phyloP scores from a whole-genome alignment of 306 rosid species.

The Cucumis cinereus region DNA sequence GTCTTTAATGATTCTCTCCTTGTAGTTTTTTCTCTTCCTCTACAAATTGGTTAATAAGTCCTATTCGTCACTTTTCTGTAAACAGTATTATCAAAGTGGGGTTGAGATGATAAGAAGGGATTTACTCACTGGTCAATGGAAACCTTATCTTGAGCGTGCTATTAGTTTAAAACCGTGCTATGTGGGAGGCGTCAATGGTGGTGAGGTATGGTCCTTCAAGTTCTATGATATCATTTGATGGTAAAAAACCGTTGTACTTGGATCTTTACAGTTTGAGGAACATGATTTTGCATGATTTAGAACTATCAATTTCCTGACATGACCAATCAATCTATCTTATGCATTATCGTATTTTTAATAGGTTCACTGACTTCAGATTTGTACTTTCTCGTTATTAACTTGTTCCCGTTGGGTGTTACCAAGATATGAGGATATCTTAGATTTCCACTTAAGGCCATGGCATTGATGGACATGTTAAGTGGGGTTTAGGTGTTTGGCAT shows the following conservation, averaged over 20 bases:
- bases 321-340: neutral
- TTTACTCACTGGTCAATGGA: slow-evolving; percentile 96
- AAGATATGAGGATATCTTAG: neutral
- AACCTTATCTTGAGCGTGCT: slow-evolving; percentile 94
- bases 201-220: slow-evolving; percentile 47
- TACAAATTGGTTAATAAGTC: slow-evolving; percentile 5
- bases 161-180: slow-evolving; percentile 90
- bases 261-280: neutral
- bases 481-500: neutral
- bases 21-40: slow-evolving; percentile 1
- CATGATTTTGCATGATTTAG: neutral
- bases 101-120: slow-evolving; percentile 99
- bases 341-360: neutral
- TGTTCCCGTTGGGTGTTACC: neutral
- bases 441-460: neutral
- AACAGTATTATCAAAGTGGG: slow-evolving; percentile 76
- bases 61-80: neutral
- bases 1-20: neutral
- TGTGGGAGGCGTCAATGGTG: slow-evolving; percentile 87
- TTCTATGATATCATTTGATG: slow-evolving; percentile 3
- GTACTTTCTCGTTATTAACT: neutral
- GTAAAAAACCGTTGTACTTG: neutral
- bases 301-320: neutral
- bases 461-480: neutral
- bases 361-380: neutral